Base-by-base conservation (phyloP, 2,329 filamentous ascomycete genomes). In the Aspergillus sp. region DNA sequence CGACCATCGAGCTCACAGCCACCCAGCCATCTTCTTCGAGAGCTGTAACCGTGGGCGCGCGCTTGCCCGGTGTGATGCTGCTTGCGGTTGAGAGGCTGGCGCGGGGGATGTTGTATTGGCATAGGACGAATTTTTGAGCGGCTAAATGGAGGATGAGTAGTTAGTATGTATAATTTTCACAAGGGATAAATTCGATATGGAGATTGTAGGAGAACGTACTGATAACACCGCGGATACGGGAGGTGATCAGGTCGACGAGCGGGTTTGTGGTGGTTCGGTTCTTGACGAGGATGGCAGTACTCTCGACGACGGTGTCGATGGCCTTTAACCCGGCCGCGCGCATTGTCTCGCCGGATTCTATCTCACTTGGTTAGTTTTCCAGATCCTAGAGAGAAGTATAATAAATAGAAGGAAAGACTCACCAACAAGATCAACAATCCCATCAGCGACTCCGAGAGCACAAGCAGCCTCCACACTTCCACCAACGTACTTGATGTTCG, bases 291-390 rank as follows among this genome's bases (percentile, higher is more conserved):
- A 97, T 89, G 32, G 95, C 93, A 17, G 89, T 90, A 55, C 89
- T 93, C 56, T 91, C 87, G 51, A 97, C 84, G 24, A 99, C 92
- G 2, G 95, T 99, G 67, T 95, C 92, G 67, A 98, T 97, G 56
- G 93, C 89, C 78, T 92, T 93, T 50, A 99, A 83, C 22, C 95
- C 95, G 43, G 93, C 93, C 18, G 93, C 95, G 70, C 90, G 89
- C 95, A 99, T 99, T 0, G 95, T 99, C 77, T 98, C 93, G 56
- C 95, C 95, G 18, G 95, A 98, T 81, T 99, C 93, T 95, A 66
- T 30, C 5, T 13, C 2, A 18, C 9, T 24, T 34, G 32, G 42
- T 17, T 34, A 47, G 32, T 15, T 49, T 36, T 18, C 30, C 34
- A 48, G 20, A 12, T 9, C 7, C 9, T 13, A 7, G 12, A 15